Evolutionary conservation across 768 basidiomycete species (phyloP).

Genomic region (Suillus americanus): DNA sequence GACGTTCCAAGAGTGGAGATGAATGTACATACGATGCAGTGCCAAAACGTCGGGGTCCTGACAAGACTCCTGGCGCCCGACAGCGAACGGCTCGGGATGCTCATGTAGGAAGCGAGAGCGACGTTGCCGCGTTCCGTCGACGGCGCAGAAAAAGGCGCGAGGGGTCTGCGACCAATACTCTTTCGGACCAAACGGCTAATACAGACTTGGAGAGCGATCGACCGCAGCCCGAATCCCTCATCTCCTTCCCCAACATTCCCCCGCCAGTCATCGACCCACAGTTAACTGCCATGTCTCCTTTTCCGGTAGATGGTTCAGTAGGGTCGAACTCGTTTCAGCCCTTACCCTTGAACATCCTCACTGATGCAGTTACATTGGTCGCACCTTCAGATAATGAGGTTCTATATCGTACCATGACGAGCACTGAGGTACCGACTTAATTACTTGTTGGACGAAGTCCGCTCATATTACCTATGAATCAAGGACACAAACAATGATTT

Average conservation of each 20-base stretch:
- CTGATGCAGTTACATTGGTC: constrained; percentile 11
- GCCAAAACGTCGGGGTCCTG: constrained; percentile 80
- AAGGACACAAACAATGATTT: constrained; percentile 19
- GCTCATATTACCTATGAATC: constrained; percentile 24
- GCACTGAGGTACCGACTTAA: constrained; percentile 32
- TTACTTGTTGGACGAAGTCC: constrained; percentile 18
- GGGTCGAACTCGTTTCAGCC: constrained; percentile 5
- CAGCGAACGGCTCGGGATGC: constrained; percentile 54
- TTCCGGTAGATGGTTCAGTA: constrained; percentile 10
- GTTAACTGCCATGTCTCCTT: constrained; percentile 18
- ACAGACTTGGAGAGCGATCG: constrained; percentile 2
- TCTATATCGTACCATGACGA: constrained; percentile 16
- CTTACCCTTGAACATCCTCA: constrained; percentile 9
- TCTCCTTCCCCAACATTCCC: constrained; percentile 8
- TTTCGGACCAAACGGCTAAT: constrained; percentile 8
- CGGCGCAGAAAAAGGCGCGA: constrained; percentile 21
- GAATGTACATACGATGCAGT: constrained; percentile 67
- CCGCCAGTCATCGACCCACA: constrained; percentile 27
- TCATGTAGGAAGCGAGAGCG: constrained; percentile 33
- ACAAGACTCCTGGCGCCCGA: constrained; percentile 77
- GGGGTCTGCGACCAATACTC: constrained; percentile 5
- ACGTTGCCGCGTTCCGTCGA: constrained; percentile 22
- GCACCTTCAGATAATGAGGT: constrained; percentile 9
- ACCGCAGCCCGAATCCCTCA: neutral
- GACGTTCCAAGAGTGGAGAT: constrained; percentile 42